These are phyloP conservation scores for Cyberlindnera veronae DNA, from an alignment of 805 yeast genomes.

Conservation along the genomic window DNA sequence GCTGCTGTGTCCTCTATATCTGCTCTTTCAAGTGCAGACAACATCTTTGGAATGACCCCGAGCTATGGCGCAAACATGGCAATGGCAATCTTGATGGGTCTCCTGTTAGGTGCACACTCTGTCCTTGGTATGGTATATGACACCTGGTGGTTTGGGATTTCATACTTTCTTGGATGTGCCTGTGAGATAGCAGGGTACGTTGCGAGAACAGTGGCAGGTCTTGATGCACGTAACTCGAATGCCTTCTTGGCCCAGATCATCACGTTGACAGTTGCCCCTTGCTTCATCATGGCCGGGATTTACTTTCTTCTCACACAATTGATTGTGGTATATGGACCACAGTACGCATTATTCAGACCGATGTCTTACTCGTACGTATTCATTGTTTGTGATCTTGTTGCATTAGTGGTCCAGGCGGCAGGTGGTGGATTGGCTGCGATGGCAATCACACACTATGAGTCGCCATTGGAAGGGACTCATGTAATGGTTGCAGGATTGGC, in stretches of 20 bases:
- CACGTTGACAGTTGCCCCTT: conserved; percentile 75
- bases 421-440: conserved; percentile 68
- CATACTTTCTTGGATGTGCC: conserved; percentile 52
- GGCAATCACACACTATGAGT: conserved; percentile 27
- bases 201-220: conserved; percentile 50
- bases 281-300: conserved; percentile 79
- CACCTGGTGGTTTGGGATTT: conserved; percentile 64
- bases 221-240: conserved; percentile 32
- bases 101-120: conserved; percentile 42
- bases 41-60: conserved; percentile 44
- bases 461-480: conserved; percentile 48
- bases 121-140: conserved; percentile 40
- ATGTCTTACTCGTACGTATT: conserved; percentile 62
- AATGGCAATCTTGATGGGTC: conserved; percentile 51
- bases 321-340: conserved; percentile 55
- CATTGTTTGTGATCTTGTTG: conserved; percentile 58
- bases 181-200: conserved; percentile 68
- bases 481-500: conserved; percentile 78
- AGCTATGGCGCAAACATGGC: conserved; percentile 54
- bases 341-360: conserved; percentile 51
- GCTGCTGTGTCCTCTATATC: conserved; percentile 16
- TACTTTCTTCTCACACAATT: conserved; percentile 69
- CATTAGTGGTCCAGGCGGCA: conserved; percentile 63
- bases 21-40: conserved; percentile 9
- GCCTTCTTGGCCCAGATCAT: conserved; percentile 62